A percentile compares a stretch with the other conserved stretches of the same genome.
Evolutionary conservation across 192 early-diverging fungal genomes (phyloP).

Genomic region (Rhizophagus clarus): DNA sequence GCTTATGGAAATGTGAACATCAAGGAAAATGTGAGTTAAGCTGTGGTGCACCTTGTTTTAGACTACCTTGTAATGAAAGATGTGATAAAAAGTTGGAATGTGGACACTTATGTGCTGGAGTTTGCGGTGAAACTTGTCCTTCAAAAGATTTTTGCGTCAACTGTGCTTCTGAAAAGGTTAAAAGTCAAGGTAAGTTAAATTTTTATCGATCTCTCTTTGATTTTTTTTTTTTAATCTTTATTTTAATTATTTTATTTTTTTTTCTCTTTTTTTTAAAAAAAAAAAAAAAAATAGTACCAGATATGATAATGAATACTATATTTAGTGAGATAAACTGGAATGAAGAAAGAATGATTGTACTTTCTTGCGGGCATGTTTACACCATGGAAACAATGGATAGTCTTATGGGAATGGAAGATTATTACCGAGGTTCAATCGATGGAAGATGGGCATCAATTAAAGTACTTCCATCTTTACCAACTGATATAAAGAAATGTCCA

Average conservation of each 20-base stretch:
- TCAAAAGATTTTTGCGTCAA: conserved; percentile 36
- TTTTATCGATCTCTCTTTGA: too few relatives aligned
- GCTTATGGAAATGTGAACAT: conserved; percentile 57
- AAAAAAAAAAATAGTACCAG: too few relatives aligned
- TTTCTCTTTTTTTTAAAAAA: too few relatives aligned
- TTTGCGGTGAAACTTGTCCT: conserved; percentile 52
- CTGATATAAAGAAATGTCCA: background rate
- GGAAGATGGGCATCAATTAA: background rate
- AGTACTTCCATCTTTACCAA: background rate
- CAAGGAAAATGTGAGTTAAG: conserved; percentile 46
- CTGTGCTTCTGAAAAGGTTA: conserved; percentile 36
- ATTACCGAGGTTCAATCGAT: conserved; percentile 35
- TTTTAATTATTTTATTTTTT: too few relatives aligned
- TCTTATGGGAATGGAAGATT: conserved; percentile 42
- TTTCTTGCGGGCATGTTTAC: conserved; percentile 54
- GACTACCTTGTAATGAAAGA: conserved; percentile 56
- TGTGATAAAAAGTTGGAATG: conserved; percentile 50
- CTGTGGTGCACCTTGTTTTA: conserved; percentile 59
- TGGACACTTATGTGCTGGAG: conserved; percentile 51
- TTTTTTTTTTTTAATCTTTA: too few relatives aligned
- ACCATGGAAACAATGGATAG: conserved; percentile 57
- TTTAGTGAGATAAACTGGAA: conserved; percentile 36
- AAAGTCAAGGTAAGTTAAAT: conserved; percentile 7
- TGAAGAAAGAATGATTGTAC: conserved; percentile 48
- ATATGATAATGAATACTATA: too few relatives aligned